Conservation (phyloP, 2,329 filamentous ascomycete genomes). For the Berkeleyomyces basicola region DNA sequence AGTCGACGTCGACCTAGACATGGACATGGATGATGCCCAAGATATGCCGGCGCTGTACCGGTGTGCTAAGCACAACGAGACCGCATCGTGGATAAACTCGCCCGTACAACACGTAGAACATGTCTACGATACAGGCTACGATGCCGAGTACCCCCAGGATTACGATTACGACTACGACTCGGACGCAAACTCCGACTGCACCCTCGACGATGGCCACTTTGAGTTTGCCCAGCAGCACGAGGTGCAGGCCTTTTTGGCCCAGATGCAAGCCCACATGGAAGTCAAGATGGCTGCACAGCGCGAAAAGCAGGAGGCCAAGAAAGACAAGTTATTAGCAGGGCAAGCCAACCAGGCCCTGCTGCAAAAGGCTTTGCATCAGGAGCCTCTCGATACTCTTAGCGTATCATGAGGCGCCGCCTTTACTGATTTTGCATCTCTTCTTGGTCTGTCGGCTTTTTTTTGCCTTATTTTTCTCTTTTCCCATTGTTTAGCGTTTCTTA, state of each 20-base stretch:
- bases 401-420: neutral
- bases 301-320: slow-evolving; percentile 11
- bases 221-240: slow-evolving; percentile 12
- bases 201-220: neutral
- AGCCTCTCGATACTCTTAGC: neutral
- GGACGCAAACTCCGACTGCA: neutral
- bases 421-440: neutral
- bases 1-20: neutral
- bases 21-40: neutral
- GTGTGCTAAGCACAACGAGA: neutral
- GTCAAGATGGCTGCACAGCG: slow-evolving; percentile 8
- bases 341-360: neutral
- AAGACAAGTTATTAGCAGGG: neutral
- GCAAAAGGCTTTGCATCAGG: neutral
- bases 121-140: neutral
- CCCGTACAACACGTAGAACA: neutral
- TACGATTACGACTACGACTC: neutral
- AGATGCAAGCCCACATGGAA: slow-evolving; percentile 7
- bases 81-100: neutral
- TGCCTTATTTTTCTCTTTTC: neutral
- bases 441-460: neutral
- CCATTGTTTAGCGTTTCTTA: neutral
- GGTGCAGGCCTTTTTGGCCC: slow-evolving; percentile 7
- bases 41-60: slow-evolving; percentile 3
- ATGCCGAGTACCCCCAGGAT: neutral